Base-by-base conservation (phyloP, 306 rosid genomes). In the Gastrolobium villosum region DNA sequence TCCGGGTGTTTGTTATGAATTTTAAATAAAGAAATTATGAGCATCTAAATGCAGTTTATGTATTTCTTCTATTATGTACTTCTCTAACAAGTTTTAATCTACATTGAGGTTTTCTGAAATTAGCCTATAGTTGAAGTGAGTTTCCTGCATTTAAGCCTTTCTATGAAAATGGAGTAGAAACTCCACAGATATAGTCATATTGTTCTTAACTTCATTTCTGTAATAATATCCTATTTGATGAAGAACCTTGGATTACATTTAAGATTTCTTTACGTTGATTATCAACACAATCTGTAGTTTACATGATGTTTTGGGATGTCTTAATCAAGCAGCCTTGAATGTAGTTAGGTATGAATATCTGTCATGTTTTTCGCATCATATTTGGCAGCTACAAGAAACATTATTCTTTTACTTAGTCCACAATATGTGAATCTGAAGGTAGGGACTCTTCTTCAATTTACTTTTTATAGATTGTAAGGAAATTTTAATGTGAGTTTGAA, bases 241-340 rank as follows among this genome's bases (percentile, higher is more conserved):
- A 32, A 55, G 31, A 70, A 66, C 34, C 30, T 59, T 53, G 49
- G 46, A n/a, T 83, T 56, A 52, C 40, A 49, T 64, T 82, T 36
- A 13, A 30, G 48, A 14, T 34, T 54, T 72, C 56, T 77, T 34
- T 14, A 56, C 39, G 20, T 40, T 59, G 79, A 48, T 71, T 70
- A 37, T 71, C 45, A 37, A 53, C 34, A 5, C 30, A 39, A 55
- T 54, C 30, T 15, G 60, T 28, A 34, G 57, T 59, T 60, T 5
- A 32, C 32, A 14, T n/a, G 53, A 39, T 44, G 35, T 73, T 55
- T 40, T 59, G 67, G 43, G n/a, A 7, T 61, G 7, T 15, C 48
- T 10, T 73, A 10, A 35, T 50, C 28, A 67, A 49, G 7, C 54
- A 57, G 35, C 39, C 6, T 28, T 41, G 40, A 14, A 57, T 74